phyloP scores from a whole-genome alignment of 2,329 filamentous ascomycete species.

The Fonsecaea nubica region DNA sequence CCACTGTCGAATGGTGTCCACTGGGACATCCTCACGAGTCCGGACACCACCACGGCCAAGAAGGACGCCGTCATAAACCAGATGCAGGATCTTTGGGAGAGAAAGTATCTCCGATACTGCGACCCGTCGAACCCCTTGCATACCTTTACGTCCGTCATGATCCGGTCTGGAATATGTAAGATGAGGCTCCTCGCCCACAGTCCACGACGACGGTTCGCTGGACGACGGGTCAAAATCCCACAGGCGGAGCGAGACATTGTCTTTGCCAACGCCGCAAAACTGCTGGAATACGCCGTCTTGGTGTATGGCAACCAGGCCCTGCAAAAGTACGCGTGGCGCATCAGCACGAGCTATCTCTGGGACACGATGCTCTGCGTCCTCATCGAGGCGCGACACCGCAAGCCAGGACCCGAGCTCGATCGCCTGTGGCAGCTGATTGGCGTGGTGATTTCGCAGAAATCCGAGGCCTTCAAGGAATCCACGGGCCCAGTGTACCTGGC shows the following conservation, averaged over 20 bases:
- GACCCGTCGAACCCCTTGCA: constrained; percentile 48
- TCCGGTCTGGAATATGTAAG: constrained; percentile 3
- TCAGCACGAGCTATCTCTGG: constrained; percentile 3
- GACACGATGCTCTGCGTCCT: constrained; percentile 3
- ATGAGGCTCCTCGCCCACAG: constrained; percentile 4
- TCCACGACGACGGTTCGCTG: background rate
- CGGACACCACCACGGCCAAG: background rate
- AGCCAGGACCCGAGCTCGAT: background rate
- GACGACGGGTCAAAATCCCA: background rate
- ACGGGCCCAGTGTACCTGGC: background rate
- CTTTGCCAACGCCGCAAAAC: background rate
- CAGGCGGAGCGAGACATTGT: background rate
- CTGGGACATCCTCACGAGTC: background rate
- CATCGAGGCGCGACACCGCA: constrained; percentile 3
- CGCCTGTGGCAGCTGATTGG: constrained; percentile 2
- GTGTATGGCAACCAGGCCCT: background rate
- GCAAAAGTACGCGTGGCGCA: constrained; percentile 1
- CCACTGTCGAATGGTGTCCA: background rate
- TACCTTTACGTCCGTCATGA: constrained; percentile 43
- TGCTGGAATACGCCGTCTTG: background rate
- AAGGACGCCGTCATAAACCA: constrained; percentile 9
- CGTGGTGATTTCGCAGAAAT: background rate
- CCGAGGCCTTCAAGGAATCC: constrained; percentile 1
- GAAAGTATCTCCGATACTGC: constrained; percentile 45
- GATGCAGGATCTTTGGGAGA: constrained; percentile 43